Evolutionary conservation across 805 yeast genomes (phyloP).

Genomic region (Metschnikowia lochheadii): DNA sequence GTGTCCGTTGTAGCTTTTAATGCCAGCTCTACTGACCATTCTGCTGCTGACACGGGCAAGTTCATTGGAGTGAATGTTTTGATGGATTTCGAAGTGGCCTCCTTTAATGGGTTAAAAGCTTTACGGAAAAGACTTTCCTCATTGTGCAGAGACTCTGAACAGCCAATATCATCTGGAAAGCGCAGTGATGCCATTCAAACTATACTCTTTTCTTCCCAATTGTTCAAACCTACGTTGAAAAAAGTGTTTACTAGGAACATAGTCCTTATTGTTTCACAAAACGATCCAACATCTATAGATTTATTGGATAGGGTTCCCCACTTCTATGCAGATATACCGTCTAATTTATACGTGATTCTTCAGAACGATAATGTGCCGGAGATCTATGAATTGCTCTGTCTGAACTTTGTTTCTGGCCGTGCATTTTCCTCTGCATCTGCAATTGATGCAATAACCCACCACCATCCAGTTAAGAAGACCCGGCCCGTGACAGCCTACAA

Average conservation of each 20-base stretch:
- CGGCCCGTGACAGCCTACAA: conserved; percentile 45
- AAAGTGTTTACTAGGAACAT: conserved; percentile 35
- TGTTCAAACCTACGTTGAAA: conserved; percentile 26
- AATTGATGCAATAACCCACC: conserved; percentile 1
- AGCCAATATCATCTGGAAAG: not conserved
- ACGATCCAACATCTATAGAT: not conserved
- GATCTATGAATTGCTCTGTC: not conserved
- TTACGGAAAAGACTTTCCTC: conserved; percentile 5
- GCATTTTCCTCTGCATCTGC: conserved; percentile 6
- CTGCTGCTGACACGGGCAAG: conserved; percentile 12
- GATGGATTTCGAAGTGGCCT: conserved; percentile 20
- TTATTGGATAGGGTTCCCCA: conserved; percentile 7
- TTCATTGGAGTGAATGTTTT: conserved; percentile 15
- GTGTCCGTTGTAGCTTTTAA: conserved; percentile 32
- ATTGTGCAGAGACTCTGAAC: conserved; percentile 4
- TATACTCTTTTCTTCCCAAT: conserved; percentile 32
- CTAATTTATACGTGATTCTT: conserved; percentile 10
- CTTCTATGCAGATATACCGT: conserved; percentile 8
- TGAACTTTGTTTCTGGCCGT: conserved; percentile 3
- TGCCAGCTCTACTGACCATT: conserved; percentile 16
- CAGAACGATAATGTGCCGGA: not conserved
- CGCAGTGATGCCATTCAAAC: conserved; percentile 24
- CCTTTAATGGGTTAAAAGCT: conserved; percentile 15
- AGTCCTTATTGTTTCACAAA: conserved; percentile 30
- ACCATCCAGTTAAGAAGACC: conserved; percentile 34